These are phyloP conservation scores for Geotrichum reessii DNA, from an alignment of 1,139 yeast genomes.

Conservation along the genomic window DNA sequence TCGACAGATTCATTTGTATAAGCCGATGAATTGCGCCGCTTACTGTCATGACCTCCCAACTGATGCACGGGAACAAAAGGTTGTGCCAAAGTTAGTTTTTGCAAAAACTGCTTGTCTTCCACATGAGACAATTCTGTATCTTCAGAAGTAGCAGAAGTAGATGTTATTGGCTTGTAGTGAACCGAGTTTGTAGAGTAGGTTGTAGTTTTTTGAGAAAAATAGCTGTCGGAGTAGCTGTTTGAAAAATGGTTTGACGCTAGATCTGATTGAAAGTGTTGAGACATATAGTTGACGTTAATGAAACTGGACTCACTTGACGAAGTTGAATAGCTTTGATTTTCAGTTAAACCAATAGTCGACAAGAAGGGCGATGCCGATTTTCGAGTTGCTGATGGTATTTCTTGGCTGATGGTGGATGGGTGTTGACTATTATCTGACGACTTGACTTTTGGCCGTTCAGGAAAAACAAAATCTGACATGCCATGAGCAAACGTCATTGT, in stretches of 20 bases:
- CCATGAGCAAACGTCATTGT: conserved; percentile 13
- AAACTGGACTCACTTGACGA: conserved; percentile 9
- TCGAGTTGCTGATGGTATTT: background rate
- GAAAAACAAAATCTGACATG: conserved; percentile 15
- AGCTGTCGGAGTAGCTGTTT: background rate
- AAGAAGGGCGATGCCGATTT: conserved; percentile 1
- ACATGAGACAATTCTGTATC: background rate
- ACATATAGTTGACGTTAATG: background rate
- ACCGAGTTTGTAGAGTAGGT: conserved; percentile 7
- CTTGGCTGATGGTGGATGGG: background rate
- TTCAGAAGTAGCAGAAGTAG: background rate
- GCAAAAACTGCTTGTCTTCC: background rate
- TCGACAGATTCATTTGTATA: conserved; percentile 9
- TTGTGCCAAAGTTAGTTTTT: background rate
- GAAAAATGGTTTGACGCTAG: background rate
- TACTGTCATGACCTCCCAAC: background rate
- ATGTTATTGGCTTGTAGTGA: background rate
- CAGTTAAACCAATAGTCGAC: background rate
- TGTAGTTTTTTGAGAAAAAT: background rate
- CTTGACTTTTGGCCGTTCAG: conserved; percentile 6
- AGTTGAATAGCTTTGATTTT: background rate
- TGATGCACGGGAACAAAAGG: background rate
- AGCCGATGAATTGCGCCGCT: conserved; percentile 8
- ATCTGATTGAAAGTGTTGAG: background rate
- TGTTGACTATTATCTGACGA: conserved; percentile 7